Conservation (phyloP, 345 rosid species). For the Citropsis articulata region DNA sequence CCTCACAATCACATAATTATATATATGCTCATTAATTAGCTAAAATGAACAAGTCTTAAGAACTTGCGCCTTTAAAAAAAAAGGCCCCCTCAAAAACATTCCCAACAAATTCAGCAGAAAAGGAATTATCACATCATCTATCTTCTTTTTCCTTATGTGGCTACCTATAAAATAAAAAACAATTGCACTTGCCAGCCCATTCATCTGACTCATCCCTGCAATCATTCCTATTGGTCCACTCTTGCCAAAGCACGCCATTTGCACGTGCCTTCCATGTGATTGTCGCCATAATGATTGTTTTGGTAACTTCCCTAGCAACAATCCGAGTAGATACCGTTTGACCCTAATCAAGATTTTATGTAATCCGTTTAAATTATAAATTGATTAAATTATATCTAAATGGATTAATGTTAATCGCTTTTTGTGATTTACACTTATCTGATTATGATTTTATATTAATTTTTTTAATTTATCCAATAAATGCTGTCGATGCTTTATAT, state of each 20-base stretch:
- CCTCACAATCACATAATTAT: not conserved
- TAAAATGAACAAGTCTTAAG: not conserved
- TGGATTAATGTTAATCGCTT: not conserved
- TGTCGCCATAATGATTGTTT: not conserved
- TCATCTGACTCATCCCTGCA: too few species aligned
- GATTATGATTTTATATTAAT: not conserved
- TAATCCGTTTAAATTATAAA: not conserved
- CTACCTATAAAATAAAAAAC: not conserved
- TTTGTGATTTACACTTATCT: not conserved
- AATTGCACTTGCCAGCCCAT: not conserved
- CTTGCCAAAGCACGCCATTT: not conserved
- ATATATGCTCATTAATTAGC: not conserved
- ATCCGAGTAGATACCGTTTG: not conserved
- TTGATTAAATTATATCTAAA: not conserved
- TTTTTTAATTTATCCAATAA: not conserved
- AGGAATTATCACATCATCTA: not conserved
- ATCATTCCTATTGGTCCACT: not conserved
- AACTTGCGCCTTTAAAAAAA: not conserved
- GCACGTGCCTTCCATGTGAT: not conserved
- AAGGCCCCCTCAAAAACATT: not conserved
- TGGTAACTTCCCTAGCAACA: not conserved
- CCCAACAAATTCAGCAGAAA: not conserved
- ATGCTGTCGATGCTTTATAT: not conserved
- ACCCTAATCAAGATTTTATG: not conserved
- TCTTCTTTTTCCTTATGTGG: not conserved